phyloP scores from a whole-genome alignment of 2,329 filamentous ascomycete genomes.

The Cladosporium sp. region DNA sequence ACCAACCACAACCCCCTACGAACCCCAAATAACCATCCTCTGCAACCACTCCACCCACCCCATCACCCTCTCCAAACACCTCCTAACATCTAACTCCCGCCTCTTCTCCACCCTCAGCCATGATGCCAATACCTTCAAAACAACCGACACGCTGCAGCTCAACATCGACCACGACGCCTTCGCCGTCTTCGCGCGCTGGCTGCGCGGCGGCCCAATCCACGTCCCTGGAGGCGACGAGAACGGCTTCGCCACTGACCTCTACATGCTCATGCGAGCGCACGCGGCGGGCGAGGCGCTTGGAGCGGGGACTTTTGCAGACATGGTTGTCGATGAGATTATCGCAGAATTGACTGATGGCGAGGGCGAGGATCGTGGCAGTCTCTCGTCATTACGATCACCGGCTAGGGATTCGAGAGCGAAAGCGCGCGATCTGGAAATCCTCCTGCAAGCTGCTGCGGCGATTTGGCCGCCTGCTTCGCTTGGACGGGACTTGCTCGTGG shows the following conservation, averaged over 20 bases:
- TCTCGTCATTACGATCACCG: not conserved
- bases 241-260: conserved; percentile 7
- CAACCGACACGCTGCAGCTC: not conserved
- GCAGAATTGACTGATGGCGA: not conserved
- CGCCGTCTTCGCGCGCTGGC: conserved; percentile 10
- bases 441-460: conserved; percentile 1
- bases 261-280: conserved; percentile 8
- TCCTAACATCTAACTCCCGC: not conserved
- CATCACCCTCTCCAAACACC: not conserved
- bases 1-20: not conserved
- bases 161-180: conserved; percentile 11
- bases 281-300: conserved; percentile 6
- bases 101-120: conserved; percentile 8
- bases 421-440: not conserved
- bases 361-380: not conserved
- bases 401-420: not conserved
- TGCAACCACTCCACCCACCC: conserved; percentile 1
- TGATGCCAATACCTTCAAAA: not conserved
- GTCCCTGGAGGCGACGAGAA: conserved; percentile 3
- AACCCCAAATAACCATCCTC: not conserved
- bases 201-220: not conserved
- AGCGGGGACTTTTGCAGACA: conserved; percentile 1
- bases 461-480: conserved; percentile 7
- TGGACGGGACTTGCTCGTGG: conserved; percentile 2
- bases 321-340: conserved; percentile 7